Evolutionary conservation across 2,329 filamentous ascomycete species (phyloP), one percentile per base, ranked within the genome.

Genomic region (Metarhizium robertsii): DNA sequence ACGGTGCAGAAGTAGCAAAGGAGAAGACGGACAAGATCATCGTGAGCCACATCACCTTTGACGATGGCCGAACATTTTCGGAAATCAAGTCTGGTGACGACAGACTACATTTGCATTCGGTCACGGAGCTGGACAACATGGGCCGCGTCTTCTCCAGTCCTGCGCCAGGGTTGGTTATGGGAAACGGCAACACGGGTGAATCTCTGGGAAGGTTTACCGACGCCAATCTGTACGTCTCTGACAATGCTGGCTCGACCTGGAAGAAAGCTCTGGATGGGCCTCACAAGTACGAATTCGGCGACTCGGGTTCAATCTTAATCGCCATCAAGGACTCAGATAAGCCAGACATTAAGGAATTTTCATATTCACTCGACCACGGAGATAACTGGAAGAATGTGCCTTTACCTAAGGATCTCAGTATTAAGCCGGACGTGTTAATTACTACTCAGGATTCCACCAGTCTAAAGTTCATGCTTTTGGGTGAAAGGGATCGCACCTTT

Each of bases 221-320:
- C 10, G 86, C 90, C 13, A 83, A 89, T 67, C 80, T 96, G 1
- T 97, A 85, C 66, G 84, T 97, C 30, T 99, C 94, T 0, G 89
- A 96, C 65, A 85, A 97, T 70, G 92, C 92, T 20, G 94, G 94
- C 45, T 73, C 90, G 58, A 92, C 85, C 1, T 99, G 95, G 94
- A 82, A 77, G 42, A 76, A 85, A 66, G 81, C 85, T 0, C 78
- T 89, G 5, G 77, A 91, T 16, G 89, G 90, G 20, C 88, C 92
- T 13, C 91, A 97, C 73, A 94, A 95, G 69, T 99, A 95, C 70
- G 92, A 96, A 66, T 95, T 97, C 68, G 94, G 94, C 53, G 92
- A 96, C 63, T 87, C 95, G 61, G 94, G 94, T 1, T 91, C 91
- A 16, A 81, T 99, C 20, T 75, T 99, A 34, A 79, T 97, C 34